These are phyloP conservation scores for Closterium sp. DNA, from an alignment of 139 green algal genomes.

Conservation along the genomic window DNA sequence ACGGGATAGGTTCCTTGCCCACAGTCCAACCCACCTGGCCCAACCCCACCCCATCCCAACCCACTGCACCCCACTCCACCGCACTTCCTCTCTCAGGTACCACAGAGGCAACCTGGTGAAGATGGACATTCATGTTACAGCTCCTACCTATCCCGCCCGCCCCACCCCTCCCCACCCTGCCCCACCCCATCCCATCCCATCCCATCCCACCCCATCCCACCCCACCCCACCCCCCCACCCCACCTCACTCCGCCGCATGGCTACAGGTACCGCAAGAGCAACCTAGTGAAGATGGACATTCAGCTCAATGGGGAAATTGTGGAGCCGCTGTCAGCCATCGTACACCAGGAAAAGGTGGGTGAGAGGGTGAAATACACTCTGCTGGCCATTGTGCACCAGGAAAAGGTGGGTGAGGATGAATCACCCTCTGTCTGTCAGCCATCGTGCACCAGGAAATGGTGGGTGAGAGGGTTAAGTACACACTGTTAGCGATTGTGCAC, in stretches of 20 bases:
- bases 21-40: too few relatives aligned
- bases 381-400: constrained; percentile 77
- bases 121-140: too few relatives aligned
- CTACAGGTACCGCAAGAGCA: constrained; percentile 66
- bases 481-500: constrained; percentile 74
- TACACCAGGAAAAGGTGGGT: constrained; percentile 75
- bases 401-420: constrained; percentile 70
- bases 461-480: constrained; percentile 22
- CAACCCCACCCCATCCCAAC: background rate
- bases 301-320: constrained; percentile 85
- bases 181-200: too few relatives aligned
- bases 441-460: constrained; percentile 81
- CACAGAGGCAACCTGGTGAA: too few relatives aligned
- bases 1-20: too few relatives aligned
- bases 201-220: too few relatives aligned
- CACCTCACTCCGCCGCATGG: background rate
- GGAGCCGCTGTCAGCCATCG: constrained; percentile 82
- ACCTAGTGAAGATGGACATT: constrained; percentile 90
- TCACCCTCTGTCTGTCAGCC: constrained; percentile 74
- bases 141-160: too few relatives aligned
- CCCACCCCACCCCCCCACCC: too few relatives aligned
- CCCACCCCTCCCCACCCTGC: too few relatives aligned
- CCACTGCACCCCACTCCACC: background rate
- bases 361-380: constrained; percentile 45
- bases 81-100: too few relatives aligned